Evolutionary conservation across 257 asterid species (phyloP).

Genomic region (Solanum peruvianum): DNA sequence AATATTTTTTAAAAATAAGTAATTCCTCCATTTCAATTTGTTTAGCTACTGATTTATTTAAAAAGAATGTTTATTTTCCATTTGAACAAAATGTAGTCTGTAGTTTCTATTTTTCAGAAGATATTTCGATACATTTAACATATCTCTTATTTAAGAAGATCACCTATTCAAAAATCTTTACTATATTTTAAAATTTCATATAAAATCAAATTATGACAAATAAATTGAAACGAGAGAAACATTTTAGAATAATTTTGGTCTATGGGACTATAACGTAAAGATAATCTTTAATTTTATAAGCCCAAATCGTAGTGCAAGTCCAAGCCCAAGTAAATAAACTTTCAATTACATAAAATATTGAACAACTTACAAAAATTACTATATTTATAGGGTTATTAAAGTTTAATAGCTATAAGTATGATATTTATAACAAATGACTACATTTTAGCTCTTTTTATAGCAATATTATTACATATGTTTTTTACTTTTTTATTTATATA

Average conservation of each 20-base stretch:
- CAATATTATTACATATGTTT: too few species aligned
- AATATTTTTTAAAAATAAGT: neutral
- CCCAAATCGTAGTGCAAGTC: neutral
- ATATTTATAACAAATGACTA: too few species aligned
- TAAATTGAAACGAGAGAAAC: neutral
- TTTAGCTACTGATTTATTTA: neutral
- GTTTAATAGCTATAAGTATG: too few species aligned
- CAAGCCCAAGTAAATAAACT: neutral
- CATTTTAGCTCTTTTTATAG: too few species aligned
- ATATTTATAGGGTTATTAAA: too few species aligned
- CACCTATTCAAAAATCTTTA: rapidly evolving
- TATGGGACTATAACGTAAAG: neutral
- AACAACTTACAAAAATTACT: too few species aligned
- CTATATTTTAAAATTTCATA: neutral
- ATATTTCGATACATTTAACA: neutral
- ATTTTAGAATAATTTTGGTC: neutral
- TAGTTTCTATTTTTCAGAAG: neutral
- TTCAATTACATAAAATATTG: neutral
- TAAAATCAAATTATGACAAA: neutral
- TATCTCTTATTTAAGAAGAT: neutral
- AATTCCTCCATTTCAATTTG: neutral
- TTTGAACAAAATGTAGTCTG: neutral
- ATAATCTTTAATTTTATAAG: neutral
- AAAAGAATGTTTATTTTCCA: neutral
- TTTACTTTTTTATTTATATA: too few species aligned